Conservation (phyloP, 1,139 yeast genomes). For the Magnusiomyces sp. region DNA sequence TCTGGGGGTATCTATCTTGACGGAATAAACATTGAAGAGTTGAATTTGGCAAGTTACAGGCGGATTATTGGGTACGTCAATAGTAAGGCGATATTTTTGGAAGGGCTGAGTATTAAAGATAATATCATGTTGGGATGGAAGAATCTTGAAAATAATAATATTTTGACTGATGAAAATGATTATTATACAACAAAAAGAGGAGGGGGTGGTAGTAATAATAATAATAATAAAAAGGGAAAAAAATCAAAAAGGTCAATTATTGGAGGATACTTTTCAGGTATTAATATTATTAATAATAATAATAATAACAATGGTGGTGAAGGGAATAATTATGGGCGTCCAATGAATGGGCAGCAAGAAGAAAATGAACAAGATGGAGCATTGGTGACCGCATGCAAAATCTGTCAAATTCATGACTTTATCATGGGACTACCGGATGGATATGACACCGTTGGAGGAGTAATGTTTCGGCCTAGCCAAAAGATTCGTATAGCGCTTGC, state of each 20-base stretch:
- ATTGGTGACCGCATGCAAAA: conserved; percentile 49
- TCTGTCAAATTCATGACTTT: conserved; percentile 76
- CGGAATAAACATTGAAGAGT: conserved; percentile 55
- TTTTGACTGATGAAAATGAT: no score
- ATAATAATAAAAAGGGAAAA: no score
- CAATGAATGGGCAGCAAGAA: conserved; percentile 28
- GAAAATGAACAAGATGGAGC: conserved; percentile 48
- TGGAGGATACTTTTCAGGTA: no score
- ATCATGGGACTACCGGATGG: conserved; percentile 72
- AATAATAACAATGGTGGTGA: no score
- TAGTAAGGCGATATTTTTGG: conserved; percentile 5
- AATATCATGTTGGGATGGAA: conserved; percentile 60
- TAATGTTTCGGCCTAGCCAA: conserved; percentile 10
- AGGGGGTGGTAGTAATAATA: no score
- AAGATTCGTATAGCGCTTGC: conserved; percentile 56
- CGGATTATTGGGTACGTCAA: conserved; percentile 36
- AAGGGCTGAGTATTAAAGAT: conserved; percentile 61
- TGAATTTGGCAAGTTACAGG: conserved; percentile 65
- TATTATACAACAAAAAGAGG: no score
- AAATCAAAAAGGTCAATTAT: no score
- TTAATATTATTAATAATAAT: no score
- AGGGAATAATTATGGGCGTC: no score
- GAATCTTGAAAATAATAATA: no score
- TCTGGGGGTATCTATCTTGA: conserved; percentile 64
- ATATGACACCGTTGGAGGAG: conserved; percentile 61